phyloP scores from a whole-genome alignment of 129 eudicot genomes.

The Lactuca saligna region DNA sequence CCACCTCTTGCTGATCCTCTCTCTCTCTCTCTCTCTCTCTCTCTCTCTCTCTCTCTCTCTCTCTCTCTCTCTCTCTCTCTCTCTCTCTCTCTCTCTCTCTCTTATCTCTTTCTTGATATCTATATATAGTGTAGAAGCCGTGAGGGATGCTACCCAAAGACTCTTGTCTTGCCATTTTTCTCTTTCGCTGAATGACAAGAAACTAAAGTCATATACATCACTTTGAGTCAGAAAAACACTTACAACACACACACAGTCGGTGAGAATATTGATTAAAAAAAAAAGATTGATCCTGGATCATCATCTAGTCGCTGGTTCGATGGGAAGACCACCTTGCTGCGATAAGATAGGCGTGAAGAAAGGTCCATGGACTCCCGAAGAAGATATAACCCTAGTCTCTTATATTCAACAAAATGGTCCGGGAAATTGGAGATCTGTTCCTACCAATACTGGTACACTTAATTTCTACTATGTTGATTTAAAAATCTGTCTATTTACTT shows the following conservation, averaged over 20 bases:
- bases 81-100: constrained; percentile 6
- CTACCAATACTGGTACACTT: constrained; percentile 53
- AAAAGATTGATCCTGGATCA: constrained; percentile 17
- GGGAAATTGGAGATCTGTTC: constrained; percentile 71
- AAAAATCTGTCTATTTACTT: neutral
- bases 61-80: neutral
- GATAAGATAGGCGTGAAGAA: constrained; percentile 61
- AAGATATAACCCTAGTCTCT: constrained; percentile 47
- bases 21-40: too few species aligned
- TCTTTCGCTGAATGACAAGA: constrained; percentile 19
- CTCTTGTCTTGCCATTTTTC: constrained; percentile 30
- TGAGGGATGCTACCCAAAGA: constrained; percentile 26
- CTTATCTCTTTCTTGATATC: constrained; percentile 29
- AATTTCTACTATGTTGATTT: neutral
- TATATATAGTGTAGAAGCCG: constrained; percentile 31
- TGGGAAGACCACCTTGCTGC: constrained; percentile 79
- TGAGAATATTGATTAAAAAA: constrained; percentile 4
- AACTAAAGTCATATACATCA: constrained; percentile 3
- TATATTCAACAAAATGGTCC: constrained; percentile 70
- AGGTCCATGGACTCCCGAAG: constrained; percentile 70
- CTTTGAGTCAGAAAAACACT: neutral
- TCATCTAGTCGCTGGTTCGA: constrained; percentile 11
- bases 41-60: too few species aligned
- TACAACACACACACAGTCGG: constrained; percentile 2
- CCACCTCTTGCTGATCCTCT: constrained; percentile 15